phyloP scores from a whole-genome alignment of 352 stramenopile genomes.

The Globisporangium recalcitrans region DNA sequence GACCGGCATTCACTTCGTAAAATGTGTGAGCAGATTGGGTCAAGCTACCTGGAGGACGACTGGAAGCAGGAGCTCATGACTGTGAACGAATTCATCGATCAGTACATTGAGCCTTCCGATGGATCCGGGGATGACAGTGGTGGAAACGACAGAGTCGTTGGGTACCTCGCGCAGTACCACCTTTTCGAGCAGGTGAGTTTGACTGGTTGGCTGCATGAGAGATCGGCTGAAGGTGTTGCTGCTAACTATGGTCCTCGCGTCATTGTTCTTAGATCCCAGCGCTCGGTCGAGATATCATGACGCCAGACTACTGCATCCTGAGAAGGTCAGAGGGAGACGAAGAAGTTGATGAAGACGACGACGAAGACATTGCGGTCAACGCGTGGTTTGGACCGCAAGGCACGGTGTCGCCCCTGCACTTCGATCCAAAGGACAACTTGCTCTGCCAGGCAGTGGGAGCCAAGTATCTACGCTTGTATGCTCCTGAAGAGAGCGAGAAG shows the following conservation, averaged over 20 bases:
- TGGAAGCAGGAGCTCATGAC: slow-evolving; percentile 81
- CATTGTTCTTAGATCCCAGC: slow-evolving; percentile 55
- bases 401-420: slow-evolving; percentile 86
- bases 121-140: neutral
- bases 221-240: neutral
- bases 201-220: neutral
- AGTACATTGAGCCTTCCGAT: slow-evolving; percentile 30
- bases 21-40: slow-evolving; percentile 41
- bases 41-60: slow-evolving; percentile 74
- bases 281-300: slow-evolving; percentile 76
- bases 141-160: slow-evolving; percentile 17
- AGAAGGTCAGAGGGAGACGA: slow-evolving; percentile 29
- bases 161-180: slow-evolving; percentile 86
- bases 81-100: slow-evolving; percentile 72
- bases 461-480: slow-evolving; percentile 84
- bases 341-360: slow-evolving; percentile 23
- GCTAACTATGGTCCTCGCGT: neutral
- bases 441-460: slow-evolving; percentile 81
- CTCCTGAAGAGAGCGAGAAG: slow-evolving; percentile 52
- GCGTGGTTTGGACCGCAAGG: slow-evolving; percentile 80
- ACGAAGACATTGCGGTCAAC: slow-evolving; percentile 78
- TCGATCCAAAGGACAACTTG: slow-evolving; percentile 88
- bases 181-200: slow-evolving; percentile 84
- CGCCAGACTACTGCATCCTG: slow-evolving; percentile 86
- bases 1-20: neutral